Evolutionary conservation across 2,329 filamentous ascomycete species (phyloP).

Genomic region (Chlorencoelia australis): DNA sequence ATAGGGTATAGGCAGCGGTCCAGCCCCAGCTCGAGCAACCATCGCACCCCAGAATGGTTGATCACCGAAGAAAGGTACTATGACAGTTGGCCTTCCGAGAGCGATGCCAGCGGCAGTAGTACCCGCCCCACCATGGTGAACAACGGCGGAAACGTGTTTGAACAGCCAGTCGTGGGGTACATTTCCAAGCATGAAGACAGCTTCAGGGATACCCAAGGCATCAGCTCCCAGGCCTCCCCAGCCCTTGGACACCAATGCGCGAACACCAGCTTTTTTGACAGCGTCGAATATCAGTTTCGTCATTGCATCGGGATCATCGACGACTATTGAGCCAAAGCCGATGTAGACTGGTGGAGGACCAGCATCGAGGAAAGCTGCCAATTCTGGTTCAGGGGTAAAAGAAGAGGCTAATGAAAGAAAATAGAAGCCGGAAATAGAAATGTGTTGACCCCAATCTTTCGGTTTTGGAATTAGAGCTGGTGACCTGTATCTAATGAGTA

Average conservation of each 20-base stretch:
- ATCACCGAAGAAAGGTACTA: conserved; percentile 82
- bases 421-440: conserved; percentile 67
- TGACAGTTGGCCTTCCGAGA: conserved; percentile 67
- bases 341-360: conserved; percentile 71
- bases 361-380: conserved; percentile 54
- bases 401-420: conserved; percentile 59
- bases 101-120: conserved; percentile 83
- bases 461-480: conserved; percentile 71
- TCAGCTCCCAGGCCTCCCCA: conserved; percentile 80
- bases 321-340: conserved; percentile 74
- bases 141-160: conserved; percentile 67
- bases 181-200: conserved; percentile 76
- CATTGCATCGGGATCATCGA: conserved; percentile 63
- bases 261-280: conserved; percentile 53
- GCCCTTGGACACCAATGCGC: conserved; percentile 75
- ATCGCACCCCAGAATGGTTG: conserved; percentile 78
- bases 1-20: conserved; percentile 59
- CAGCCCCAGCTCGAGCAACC: conserved; percentile 61
- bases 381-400: conserved; percentile 54
- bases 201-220: conserved; percentile 57
- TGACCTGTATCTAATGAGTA: conserved; percentile 36
- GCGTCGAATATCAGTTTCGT: conserved; percentile 66
- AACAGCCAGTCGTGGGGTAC: conserved; percentile 87
- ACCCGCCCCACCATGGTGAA: conserved; percentile 81
- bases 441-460: conserved; percentile 61